phyloP scores from a whole-genome alignment of 495 filamentous ascomycete genomes.

The Hypoxylon intermedium region DNA sequence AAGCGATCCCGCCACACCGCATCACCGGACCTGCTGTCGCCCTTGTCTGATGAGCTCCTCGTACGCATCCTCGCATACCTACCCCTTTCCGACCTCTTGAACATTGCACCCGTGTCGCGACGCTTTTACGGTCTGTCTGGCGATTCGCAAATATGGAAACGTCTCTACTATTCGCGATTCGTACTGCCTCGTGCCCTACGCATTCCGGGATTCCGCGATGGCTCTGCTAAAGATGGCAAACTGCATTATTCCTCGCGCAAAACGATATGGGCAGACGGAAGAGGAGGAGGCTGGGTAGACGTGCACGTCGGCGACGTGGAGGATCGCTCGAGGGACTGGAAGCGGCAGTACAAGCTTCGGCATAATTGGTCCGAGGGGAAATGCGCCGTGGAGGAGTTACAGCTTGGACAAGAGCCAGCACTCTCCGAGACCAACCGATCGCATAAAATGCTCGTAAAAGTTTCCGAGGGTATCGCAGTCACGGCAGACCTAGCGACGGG shows the following conservation, averaged over 20 bases:
- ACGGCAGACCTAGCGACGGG: conserved; percentile 75
- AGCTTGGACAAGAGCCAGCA: conserved; percentile 54
- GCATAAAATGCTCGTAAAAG: conserved; percentile 65
- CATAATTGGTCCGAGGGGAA: conserved; percentile 91
- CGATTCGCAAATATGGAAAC: conserved; percentile 92
- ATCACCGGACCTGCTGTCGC: conserved; percentile 54
- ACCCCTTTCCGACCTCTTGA: conserved; percentile 69
- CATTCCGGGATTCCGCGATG: conserved; percentile 70
- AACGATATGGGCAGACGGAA: conserved; percentile 82
- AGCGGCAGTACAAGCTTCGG: conserved; percentile 84
- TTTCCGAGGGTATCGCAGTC: conserved; percentile 77
- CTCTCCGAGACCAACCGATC: conserved; percentile 13
- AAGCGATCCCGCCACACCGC: conserved; percentile 38
- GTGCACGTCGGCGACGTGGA: conserved; percentile 55
- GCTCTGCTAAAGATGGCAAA: conserved; percentile 46
- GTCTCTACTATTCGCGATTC: conserved; percentile 85
- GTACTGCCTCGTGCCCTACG: conserved; percentile 82
- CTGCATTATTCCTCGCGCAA: conserved; percentile 73
- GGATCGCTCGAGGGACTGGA: conserved; percentile 68
- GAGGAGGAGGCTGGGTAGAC: conserved; percentile 52
- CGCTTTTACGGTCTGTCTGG: conserved; percentile 75
- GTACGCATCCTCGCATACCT: conserved; percentile 83
- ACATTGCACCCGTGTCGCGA: conserved; percentile 79
- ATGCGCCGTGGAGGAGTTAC: conserved; percentile 79
- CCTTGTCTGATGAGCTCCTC: conserved; percentile 85